Conservation (phyloP, 257 asterid genomes). For the Forsythia viridissima region DNA sequence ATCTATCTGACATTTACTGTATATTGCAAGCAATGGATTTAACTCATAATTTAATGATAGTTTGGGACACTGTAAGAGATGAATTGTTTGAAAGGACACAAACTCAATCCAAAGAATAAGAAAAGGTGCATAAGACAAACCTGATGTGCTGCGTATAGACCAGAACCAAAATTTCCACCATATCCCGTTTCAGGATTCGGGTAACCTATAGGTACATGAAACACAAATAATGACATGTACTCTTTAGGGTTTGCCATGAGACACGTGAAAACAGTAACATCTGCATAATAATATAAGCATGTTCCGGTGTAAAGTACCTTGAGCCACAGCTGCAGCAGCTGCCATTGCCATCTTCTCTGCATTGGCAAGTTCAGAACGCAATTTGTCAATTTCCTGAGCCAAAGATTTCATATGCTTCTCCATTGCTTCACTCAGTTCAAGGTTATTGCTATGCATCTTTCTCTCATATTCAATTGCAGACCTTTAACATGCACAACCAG, state of each 20-base stretch:
- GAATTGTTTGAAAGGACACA: not conserved
- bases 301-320: conserved; percentile 38
- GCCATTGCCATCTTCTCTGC: conserved; percentile 65
- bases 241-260: not conserved
- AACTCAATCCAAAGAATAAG: conserved; percentile 10
- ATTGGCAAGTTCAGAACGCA: conserved; percentile 64
- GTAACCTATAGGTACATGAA: conserved; percentile 42
- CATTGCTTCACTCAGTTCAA: conserved; percentile 58
- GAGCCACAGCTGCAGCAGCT: conserved; percentile 46
- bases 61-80: not conserved
- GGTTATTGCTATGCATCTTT: conserved; percentile 54
- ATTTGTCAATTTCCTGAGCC: conserved; percentile 63
- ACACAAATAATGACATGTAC: conserved; percentile 6
- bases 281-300: not conserved
- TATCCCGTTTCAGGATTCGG: conserved; percentile 43
- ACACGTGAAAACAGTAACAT: conserved; percentile 11
- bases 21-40: not conserved
- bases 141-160: conserved; percentile 48
- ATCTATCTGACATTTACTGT: not conserved
- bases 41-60: not conserved
- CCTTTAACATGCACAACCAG: conserved; percentile 42
- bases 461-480: conserved; percentile 79
- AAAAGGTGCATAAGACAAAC: conserved; percentile 28
- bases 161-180: conserved; percentile 38
- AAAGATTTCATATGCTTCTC: conserved; percentile 61